A percentile compares a stretch with the other conserved stretches of the same genome.
Evolutionary conservation across 164 flowering plant species (phyloP).

Genomic region (Kingdonia uniflora): DNA sequence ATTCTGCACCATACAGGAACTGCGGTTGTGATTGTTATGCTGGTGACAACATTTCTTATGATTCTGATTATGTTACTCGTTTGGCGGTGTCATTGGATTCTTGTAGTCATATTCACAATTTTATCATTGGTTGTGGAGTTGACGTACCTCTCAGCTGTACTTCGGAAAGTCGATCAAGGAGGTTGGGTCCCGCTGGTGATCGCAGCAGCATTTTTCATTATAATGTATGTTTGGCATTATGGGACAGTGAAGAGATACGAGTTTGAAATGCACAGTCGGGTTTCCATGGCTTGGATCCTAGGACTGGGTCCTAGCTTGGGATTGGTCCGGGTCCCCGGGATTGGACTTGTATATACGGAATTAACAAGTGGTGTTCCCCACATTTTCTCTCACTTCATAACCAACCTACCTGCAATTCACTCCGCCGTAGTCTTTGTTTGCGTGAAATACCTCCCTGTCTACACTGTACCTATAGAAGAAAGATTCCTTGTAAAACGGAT

Average conservation of each 20-base stretch:
- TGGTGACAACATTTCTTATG: slow-evolving; percentile 79
- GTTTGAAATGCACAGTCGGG: slow-evolving; percentile 90
- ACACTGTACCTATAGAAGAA: slow-evolving; percentile 84
- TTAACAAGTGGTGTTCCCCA: slow-evolving; percentile 92
- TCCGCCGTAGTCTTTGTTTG: slow-evolving; percentile 88
- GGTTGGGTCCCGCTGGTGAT: slow-evolving; percentile 98
- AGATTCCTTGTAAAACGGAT: slow-evolving; percentile 83
- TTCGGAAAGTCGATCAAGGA: slow-evolving; percentile 87
- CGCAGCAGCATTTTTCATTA: slow-evolving; percentile 62
- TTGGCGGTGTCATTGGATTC: slow-evolving; percentile 86
- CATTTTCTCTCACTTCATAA: slow-evolving; percentile 95
- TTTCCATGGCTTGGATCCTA: slow-evolving; percentile 94
- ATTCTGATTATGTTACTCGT: slow-evolving; percentile 70
- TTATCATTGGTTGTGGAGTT: slow-evolving; percentile 61
- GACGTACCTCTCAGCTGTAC: slow-evolving; percentile 68
- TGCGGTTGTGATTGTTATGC: slow-evolving; percentile 80
- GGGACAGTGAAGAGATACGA: slow-evolving; percentile 85
- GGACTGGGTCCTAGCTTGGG: slow-evolving; percentile 97
- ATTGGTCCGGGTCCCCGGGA: slow-evolving; percentile 91
- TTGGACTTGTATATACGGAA: slow-evolving; percentile 93
- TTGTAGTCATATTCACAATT: slow-evolving; percentile 52
- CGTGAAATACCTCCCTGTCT: slow-evolving; percentile 94
- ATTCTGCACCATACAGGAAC: slow-evolving; percentile 62
- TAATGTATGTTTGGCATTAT: slow-evolving; percentile 94
- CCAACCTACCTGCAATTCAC: slow-evolving; percentile 93